Base-by-base conservation (phyloP, 306 rosid genomes). In the Prinsepia uniflora region DNA sequence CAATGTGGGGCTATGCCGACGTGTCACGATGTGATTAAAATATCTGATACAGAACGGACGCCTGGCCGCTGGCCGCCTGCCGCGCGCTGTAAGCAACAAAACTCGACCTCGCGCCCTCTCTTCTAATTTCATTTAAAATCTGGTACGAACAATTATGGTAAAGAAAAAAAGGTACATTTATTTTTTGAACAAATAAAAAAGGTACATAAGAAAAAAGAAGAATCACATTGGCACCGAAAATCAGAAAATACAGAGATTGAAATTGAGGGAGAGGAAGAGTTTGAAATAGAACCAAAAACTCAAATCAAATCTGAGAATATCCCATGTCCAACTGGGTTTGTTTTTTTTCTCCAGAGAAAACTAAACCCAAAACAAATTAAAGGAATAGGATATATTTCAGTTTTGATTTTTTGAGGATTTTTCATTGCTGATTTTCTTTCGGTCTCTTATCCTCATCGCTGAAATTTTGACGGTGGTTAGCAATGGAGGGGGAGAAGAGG, bases 401-500 rank as follows among this genome's bases (percentile, higher is more conserved):
- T 68, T 68, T 52, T 48, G n/a, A 50, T 52, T 52, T 34, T 34
- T n/a, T 24, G 64, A 6, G 43, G 17, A 63, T 11, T 19, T 54
- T 6, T 19, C 4, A 1, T 0, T 13, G 17, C 0, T 5, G 24
- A 13, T 14, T 3, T 54, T 17, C 14, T 1, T 20, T 15, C 10
- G 57, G 57, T 13, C 4, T 59, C n/a, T 30, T 46, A 8, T 42
- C 14, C 7, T 0, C 46, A 17, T 6, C 8, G 24, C 43, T 11
- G 30, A 0, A 6, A 3, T 46, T 12, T 30, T 30, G 20, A n/a
- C 4, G 67, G 39, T 49, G 70, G 12, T 67, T 30, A 46, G 3
- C 41, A 43, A 44, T 63, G 68, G 81, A 72, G 48, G 66, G 1
- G 40, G 49, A 65, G 66, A 74, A 49, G 72, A 81, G 76, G 60